A percentile compares a stretch with the other conserved stretches of the same genome.
These are phyloP conservation scores for Naganishia onofrii DNA, from an alignment of 768 basidiomycete genomes.

Conservation along the genomic window DNA sequence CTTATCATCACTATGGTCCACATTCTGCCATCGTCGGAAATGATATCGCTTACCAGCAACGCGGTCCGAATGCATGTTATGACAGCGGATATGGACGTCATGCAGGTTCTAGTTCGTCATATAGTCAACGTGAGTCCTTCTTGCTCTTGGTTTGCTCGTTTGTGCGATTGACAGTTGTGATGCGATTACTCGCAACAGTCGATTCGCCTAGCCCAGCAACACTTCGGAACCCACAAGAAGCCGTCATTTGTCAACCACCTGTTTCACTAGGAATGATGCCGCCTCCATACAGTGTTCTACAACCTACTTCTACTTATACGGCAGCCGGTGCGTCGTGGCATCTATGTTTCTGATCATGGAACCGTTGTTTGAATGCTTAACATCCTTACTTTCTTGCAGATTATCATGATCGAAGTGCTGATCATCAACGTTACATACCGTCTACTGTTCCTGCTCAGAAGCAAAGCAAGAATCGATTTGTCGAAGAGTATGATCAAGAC, in stretches of 20 bases:
- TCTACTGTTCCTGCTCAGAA: background rate
- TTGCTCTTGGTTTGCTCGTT: too few relatives aligned
- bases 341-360: background rate
- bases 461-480: background rate
- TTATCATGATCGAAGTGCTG: background rate
- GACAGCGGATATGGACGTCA: conserved; percentile 6
- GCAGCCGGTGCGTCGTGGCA: background rate
- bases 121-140: background rate
- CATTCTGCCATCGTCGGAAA: background rate
- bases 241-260: background rate
- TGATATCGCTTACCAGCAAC: background rate
- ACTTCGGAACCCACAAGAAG: background rate
- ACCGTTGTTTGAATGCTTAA: too few relatives aligned
- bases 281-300: background rate
- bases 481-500: background rate
- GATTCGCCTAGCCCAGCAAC: conserved; percentile 15
- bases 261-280: background rate
- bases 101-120: conserved; percentile 9
- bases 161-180: too few relatives aligned
- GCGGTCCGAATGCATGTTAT: background rate
- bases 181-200: background rate
- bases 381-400: background rate
- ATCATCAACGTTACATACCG: background rate
- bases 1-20: background rate
- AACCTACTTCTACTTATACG: background rate